Evolutionary conservation across 495 filamentous ascomycete species (phyloP).

Genomic region (Xylaria flabelliformis): DNA sequence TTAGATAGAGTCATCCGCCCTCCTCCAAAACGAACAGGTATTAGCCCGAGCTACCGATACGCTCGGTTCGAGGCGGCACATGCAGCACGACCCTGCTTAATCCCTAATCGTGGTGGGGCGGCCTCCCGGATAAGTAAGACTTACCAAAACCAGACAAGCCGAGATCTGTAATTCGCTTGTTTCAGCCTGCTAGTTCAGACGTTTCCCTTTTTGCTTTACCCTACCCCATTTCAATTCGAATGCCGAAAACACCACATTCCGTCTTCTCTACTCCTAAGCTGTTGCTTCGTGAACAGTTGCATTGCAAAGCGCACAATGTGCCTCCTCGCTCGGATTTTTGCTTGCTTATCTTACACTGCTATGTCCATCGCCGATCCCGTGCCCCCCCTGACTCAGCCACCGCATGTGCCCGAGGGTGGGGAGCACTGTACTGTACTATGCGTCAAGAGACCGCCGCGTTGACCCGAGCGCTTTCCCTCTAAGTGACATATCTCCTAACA

Average conservation of each 20-base stretch:
- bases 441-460: slow-evolving; percentile 23
- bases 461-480: slow-evolving; percentile 30
- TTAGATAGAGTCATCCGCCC: slow-evolving; percentile 2
- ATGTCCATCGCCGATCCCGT: background rate
- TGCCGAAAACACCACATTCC: slow-evolving; percentile 17
- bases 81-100: background rate
- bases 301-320: background rate
- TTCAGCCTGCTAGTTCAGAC: background rate
- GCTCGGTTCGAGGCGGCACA: slow-evolving; percentile 15
- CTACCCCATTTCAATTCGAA: background rate
- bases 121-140: slow-evolving; percentile 11
- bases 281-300: background rate
- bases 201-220: slow-evolving; percentile 13
- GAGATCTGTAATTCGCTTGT: slow-evolving; percentile 20
- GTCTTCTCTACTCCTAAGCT: background rate
- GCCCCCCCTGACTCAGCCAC: slow-evolving; percentile 1
- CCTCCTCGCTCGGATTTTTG: background rate
- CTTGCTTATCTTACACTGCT: slow-evolving; percentile 18
- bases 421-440: background rate
- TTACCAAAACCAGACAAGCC: slow-evolving; percentile 26
- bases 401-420: background rate
- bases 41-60: slow-evolving; percentile 3
- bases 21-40: background rate
- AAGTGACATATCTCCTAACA: slow-evolving; percentile 30
- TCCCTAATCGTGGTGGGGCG: background rate